Conservation (phyloP, 2,329 filamentous ascomycete species). For the Paecilomyces dactylethromorphus region DNA sequence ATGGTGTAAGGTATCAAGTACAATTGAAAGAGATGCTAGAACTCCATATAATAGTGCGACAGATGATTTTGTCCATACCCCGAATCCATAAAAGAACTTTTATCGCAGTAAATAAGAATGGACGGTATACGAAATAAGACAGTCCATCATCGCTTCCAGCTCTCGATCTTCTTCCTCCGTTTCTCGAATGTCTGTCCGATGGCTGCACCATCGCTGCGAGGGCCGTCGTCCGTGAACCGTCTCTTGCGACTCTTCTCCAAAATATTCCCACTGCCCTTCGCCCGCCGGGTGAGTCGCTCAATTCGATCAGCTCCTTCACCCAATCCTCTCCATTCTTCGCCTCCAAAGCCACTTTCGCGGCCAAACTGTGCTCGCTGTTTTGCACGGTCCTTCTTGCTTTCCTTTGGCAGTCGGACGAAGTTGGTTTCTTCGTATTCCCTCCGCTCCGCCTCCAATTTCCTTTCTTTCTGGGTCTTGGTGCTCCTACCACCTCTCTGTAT, state of each 20-base stretch:
- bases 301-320: conserved; percentile 83
- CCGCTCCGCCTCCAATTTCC: conserved; percentile 70
- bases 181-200: conserved; percentile 58
- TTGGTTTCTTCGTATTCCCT: conserved; percentile 87
- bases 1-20: not conserved
- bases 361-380: conserved; percentile 47
- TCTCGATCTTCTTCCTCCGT: conserved; percentile 38
- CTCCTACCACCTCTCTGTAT: conserved; percentile 73
- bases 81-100: not conserved
- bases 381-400: conserved; percentile 77
- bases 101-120: not conserved
- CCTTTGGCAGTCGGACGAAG: conserved; percentile 76
- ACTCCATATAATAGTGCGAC: not conserved
- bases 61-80: not conserved
- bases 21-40: not conserved
- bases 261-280: conserved; percentile 49
- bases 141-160: conserved; percentile 23
- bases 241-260: conserved; percentile 85
- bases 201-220: conserved; percentile 54
- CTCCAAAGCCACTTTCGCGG: conserved; percentile 62
- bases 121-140: not conserved
- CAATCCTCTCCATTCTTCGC: conserved; percentile 86
- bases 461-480: conserved; percentile 69
- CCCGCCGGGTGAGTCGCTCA: conserved; percentile 69
- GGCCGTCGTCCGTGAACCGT: conserved; percentile 63